A percentile compares a stretch with the other conserved stretches of the same genome.
Conservation (phyloP, 306 rosid genomes). For the Phaseolus lunatus region DNA sequence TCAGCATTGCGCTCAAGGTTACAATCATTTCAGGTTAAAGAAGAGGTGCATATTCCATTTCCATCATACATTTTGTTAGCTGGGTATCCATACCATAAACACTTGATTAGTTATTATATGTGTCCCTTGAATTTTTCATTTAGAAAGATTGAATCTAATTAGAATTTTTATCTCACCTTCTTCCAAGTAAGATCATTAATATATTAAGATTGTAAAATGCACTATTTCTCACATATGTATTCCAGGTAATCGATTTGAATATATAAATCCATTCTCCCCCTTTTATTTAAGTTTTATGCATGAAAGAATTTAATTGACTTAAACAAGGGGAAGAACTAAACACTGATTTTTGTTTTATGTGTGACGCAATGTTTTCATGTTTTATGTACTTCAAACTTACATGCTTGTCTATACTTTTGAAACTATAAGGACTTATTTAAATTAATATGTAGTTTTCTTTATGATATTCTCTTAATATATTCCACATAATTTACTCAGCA, state of each 20-base stretch:
- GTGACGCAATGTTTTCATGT: not conserved
- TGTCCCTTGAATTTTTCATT: conserved; percentile 13
- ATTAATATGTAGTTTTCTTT: not conserved
- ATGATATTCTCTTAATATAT: conserved; percentile 3
- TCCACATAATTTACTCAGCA: not conserved
- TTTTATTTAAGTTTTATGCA: not conserved
- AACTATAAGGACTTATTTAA: not conserved
- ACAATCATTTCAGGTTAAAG: conserved; percentile 84
- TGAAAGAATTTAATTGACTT: not conserved
- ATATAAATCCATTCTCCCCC: not conserved
- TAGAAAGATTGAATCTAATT: conserved; percentile 15
- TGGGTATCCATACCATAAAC: conserved; percentile 26
- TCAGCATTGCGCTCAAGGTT: conserved; percentile 81
- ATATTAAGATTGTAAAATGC: not conserved
- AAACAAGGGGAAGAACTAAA: not conserved
- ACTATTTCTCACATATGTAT: not conserved
- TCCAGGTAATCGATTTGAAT: not conserved
- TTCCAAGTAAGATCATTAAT: conserved; percentile 9
- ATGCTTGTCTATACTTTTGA: not conserved
- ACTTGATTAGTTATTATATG: not conserved
- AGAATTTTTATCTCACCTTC: conserved; percentile 13
- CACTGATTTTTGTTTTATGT: conserved; percentile 7
- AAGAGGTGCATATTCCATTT: conserved; percentile 69
- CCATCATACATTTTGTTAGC: conserved; percentile 20
- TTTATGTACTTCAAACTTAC: not conserved